Base-by-base conservation (phyloP, 2,329 filamentous ascomycete species). In the Ophiostoma angusticollis region DNA sequence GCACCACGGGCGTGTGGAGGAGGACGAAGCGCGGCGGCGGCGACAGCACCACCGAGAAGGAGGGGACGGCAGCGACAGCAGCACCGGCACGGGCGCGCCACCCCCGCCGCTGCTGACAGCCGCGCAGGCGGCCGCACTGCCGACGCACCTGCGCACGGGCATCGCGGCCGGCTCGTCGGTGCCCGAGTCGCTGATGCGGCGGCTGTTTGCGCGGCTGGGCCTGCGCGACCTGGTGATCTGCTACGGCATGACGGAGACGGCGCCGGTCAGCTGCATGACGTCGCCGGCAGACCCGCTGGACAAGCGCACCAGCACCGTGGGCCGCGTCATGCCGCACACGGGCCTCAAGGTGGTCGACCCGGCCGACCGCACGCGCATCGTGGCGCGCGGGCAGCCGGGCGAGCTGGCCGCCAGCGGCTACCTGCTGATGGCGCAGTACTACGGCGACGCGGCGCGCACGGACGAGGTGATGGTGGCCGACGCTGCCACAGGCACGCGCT, bases 221-320 rank as follows among this genome's bases (percentile, higher is more conserved):
- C 63, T 96, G 14, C 73, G 70, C 0, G 82, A 93, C 40, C 62
- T 96, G 17, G 89, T 87, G 0, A 95, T 94, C 47, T 94, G 87
- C 65, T 96, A 95, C 58, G 87, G 87, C 45, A 93, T 93, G 86
- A 95, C 87, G 2, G 87, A 95, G 60, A 95, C 87, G 1, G 72
- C 68, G 35, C 81, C 81, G 29, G 81, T 84, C 52, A 67, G 73
- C 65, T 74, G 73, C 47, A 94, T 94, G 86, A 94, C 87, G 0
- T 67, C 74, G 0, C 87, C 84, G 0, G 60, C 72, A 14, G 86
- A 94, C 53, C 77, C 84, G 0, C 63, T 84, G 3, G 70, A 70
- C 27, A 82, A 81, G 58, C 70, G 86, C 29, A 80, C 84, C 37
- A 68, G 74, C 28, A 80, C 74, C 4, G 84, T 96, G 1, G 91